A percentile compares a stretch with the other conserved stretches of the same genome.
phyloP scores from a whole-genome alignment of 192 early-diverging fungal species.

The Backusella tarrabulga region DNA sequence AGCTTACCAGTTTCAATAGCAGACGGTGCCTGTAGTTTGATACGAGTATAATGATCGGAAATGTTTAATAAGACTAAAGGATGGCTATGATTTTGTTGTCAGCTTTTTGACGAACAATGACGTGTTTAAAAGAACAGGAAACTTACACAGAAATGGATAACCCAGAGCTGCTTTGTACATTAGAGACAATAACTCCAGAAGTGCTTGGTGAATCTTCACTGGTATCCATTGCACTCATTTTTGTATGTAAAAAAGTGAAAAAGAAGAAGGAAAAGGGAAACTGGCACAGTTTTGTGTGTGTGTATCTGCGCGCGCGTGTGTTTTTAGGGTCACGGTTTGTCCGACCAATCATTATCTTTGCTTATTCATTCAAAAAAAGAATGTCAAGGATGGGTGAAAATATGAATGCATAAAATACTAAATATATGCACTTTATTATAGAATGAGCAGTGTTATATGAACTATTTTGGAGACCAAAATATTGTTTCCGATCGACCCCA shows the following conservation, averaged over 20 bases:
- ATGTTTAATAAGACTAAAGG: slow-evolving; percentile 86
- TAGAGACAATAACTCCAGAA: slow-evolving; percentile 40
- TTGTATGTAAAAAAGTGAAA: not conserved
- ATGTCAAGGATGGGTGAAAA: too few species aligned
- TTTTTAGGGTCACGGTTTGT: too few species aligned
- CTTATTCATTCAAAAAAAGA: too few species aligned
- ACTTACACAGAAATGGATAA: slow-evolving; percentile 49
- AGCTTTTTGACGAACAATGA: not conserved
- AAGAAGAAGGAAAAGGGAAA: not conserved
- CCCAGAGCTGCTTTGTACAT: slow-evolving; percentile 55
- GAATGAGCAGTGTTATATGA: too few species aligned
- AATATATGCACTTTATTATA: too few species aligned
- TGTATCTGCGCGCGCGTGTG: too few species aligned
- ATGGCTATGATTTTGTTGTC: slow-evolving; percentile 54
- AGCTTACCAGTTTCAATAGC: slow-evolving; percentile 12
- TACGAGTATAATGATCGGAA: slow-evolving; percentile 83
- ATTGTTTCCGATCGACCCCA: too few species aligned
- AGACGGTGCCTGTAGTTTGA: slow-evolving; percentile 54
- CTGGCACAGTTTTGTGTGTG: not conserved
- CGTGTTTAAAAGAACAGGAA: not conserved
- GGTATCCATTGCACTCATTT: slow-evolving; percentile 27
- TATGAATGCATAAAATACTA: too few species aligned
- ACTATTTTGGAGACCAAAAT: too few species aligned
- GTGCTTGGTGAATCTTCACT: slow-evolving; percentile 8
- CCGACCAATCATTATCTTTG: too few species aligned